Conservation (phyloP, 495 filamentous ascomycete species). For the Durotheca rogersii region DNA sequence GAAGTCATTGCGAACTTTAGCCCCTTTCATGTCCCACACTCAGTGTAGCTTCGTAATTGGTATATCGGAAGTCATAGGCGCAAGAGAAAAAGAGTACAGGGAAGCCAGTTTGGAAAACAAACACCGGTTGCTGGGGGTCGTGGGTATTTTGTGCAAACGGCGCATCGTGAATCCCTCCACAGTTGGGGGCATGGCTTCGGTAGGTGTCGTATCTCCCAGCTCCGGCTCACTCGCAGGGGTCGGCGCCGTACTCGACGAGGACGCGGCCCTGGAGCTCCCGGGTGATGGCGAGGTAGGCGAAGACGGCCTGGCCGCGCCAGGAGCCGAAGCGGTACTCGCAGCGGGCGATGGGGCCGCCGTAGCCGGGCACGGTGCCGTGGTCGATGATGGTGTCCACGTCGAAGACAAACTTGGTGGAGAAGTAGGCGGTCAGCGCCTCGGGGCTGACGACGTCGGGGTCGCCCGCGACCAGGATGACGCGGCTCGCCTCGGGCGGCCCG, state of each 20-base stretch:
- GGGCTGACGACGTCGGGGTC: slow-evolving; percentile 23
- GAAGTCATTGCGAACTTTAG: too few species aligned
- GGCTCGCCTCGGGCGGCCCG: slow-evolving; percentile 1
- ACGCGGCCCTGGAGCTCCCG: slow-evolving; percentile 26
- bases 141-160: too few species aligned
- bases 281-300: slow-evolving; percentile 35
- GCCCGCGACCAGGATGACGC: slow-evolving; percentile 23
- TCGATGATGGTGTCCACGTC: slow-evolving; percentile 24
- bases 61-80: too few species aligned
- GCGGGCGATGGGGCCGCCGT: slow-evolving; percentile 1
- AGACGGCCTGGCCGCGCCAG: slow-evolving; percentile 40
- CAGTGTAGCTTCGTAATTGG: too few species aligned
- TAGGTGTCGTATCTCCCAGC: too few species aligned
- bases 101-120: too few species aligned
- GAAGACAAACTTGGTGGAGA: slow-evolving; percentile 23
- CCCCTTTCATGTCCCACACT: too few species aligned
- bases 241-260: slow-evolving; percentile 2
- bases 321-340: slow-evolving; percentile 44
- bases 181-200: too few species aligned
- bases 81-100: too few species aligned
- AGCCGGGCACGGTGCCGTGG: neutral
- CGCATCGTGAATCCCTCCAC: too few species aligned
- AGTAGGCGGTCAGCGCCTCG: slow-evolving; percentile 11
- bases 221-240: too few species aligned
- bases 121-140: too few species aligned